Evolutionary conservation across 2,329 filamentous ascomycete genomes (phyloP).

Genomic region (Xylariaceae sp.): DNA sequence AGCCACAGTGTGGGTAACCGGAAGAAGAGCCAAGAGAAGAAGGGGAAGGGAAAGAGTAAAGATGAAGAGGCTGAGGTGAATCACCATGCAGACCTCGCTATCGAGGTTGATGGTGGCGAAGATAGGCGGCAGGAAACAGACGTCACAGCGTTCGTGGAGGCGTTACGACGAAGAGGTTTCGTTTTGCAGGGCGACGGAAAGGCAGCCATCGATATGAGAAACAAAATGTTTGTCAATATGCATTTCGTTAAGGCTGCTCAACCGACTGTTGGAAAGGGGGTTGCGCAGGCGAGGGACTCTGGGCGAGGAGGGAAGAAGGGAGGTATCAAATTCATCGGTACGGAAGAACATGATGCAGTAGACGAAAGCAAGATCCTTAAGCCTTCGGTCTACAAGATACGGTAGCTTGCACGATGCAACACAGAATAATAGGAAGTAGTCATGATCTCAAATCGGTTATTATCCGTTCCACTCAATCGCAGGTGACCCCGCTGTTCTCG

Average conservation of each 20-base stretch:
- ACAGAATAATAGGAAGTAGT: background rate
- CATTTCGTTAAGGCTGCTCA: slow-evolving; percentile 85
- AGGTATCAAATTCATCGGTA: slow-evolving; percentile 65
- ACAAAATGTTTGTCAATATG: slow-evolving; percentile 99
- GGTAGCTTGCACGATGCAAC: slow-evolving; percentile 53
- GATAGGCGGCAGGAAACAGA: slow-evolving; percentile 77
- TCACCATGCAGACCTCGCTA: slow-evolving; percentile 64
- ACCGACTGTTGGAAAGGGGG: slow-evolving; percentile 78
- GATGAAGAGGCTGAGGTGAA: slow-evolving; percentile 56
- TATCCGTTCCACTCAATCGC: too few species aligned
- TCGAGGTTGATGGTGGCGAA: slow-evolving; percentile 74
- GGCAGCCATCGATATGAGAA: slow-evolving; percentile 76
- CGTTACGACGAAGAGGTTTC: slow-evolving; percentile 81
- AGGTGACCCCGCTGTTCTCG: too few species aligned
- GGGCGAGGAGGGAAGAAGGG: slow-evolving; percentile 41
- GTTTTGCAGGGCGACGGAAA: slow-evolving; percentile 72
- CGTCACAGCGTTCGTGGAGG: slow-evolving; percentile 84
- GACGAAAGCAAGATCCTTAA: slow-evolving; percentile 77
- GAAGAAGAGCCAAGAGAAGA: slow-evolving; percentile 53
- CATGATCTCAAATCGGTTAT: background rate
- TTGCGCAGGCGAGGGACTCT: slow-evolving; percentile 45
- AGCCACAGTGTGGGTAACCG: slow-evolving; percentile 76
- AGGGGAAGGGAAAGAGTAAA: slow-evolving; percentile 53
- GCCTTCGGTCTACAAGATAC: slow-evolving; percentile 94
- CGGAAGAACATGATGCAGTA: slow-evolving; percentile 64